Base-by-base conservation (phyloP, 2,329 filamentous ascomycete species). In the Diplodia sapinea region DNA sequence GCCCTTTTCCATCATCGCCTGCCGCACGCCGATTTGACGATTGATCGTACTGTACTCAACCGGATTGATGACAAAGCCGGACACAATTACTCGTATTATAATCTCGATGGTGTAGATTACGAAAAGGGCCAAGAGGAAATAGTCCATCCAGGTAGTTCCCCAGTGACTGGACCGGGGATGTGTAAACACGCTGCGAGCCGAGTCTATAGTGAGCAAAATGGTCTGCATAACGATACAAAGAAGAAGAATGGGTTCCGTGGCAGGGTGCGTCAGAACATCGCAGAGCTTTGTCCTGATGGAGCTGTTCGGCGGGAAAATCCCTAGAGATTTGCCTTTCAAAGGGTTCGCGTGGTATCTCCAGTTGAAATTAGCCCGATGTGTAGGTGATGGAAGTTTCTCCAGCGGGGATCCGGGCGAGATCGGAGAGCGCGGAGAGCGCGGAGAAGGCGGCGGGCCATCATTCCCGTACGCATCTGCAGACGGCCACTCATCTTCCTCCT, bases 1-100 rank as follows among this genome's bases (percentile, higher is more conserved):
- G 69, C 92, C 91, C 79, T 94, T 94, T 69, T 92, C 89, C 51
- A 88, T 82, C 23, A 97, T 82, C 12, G 90, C 91, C 70, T 89
- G 88, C 64, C 87, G 88, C 9, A 97, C 80, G 12, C 93, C 92
- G 38, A 89, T 84, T 71, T 90, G 87, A 65, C 92, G 87, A 77
- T 96, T 91, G 70, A 96, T 91, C 5, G 93, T 96, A 78, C 92
- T 97, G 78, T 97, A 97, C 76, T 97, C 94, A 9, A 88, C 83
- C 1, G 95, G 91, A 75, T 99, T 99, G 71, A 96, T 83, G 38
- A 99, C 84, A 73, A 99, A 91, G 0, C 95, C 96, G 0, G 95
- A 99, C 0, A 99, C 96, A 69, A 99, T 90, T 51, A 94, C 89
- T 66, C 94, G 91, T 69, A 92, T 88, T 66, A 90, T 82, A 43